A percentile compares a stretch with the other conserved stretches of the same genome.
Evolutionary conservation across 2,329 filamentous ascomycete genomes (phyloP).

Genomic region (Berkeleyomyces rouxiae): DNA sequence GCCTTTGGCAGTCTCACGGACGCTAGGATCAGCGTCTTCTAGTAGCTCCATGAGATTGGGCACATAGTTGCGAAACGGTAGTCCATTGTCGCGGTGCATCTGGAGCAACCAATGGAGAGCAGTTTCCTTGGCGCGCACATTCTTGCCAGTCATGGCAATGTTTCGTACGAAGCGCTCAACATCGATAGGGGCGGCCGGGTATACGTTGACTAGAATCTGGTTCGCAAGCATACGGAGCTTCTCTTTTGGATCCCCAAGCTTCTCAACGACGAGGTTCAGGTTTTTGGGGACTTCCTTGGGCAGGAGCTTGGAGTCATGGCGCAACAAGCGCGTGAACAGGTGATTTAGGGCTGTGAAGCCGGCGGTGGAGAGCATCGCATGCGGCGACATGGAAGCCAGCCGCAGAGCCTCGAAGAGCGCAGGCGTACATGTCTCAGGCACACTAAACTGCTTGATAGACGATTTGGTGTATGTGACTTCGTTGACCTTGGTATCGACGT

Average conservation of each 20-base stretch:
- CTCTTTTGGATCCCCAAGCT: conserved; percentile 76
- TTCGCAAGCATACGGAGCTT: conserved; percentile 60
- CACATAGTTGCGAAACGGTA: conserved; percentile 73
- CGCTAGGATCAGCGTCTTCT: conserved; percentile 77
- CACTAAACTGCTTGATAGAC: conserved; percentile 81
- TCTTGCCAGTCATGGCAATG: conserved; percentile 61
- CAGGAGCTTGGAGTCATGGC: conserved; percentile 65
- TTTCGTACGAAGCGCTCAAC: conserved; percentile 70
- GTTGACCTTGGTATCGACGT: conserved; percentile 53
- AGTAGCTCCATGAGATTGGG: conserved; percentile 68
- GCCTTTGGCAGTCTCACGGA: conserved; percentile 68
- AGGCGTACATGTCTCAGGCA: conserved; percentile 55
- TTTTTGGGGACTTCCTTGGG: conserved; percentile 54
- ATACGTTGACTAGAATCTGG: conserved; percentile 63
- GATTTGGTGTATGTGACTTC: conserved; percentile 64
- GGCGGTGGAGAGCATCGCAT: conserved; percentile 61
- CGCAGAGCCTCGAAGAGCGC: conserved; percentile 71
- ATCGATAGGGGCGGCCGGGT: conserved; percentile 49
- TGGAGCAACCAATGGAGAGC: conserved; percentile 71
- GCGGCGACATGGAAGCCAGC: conserved; percentile 56
- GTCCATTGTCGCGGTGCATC: conserved; percentile 65
- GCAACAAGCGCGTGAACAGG: conserved; percentile 66
- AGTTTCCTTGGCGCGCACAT: conserved; percentile 67
- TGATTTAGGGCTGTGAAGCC: conserved; percentile 81
- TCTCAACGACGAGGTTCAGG: conserved; percentile 61